Evolutionary conservation across 75 land plant species (phyloP), one percentile per base, ranked within the genome.

Genomic region (Sequoiadendron giganteum): DNA sequence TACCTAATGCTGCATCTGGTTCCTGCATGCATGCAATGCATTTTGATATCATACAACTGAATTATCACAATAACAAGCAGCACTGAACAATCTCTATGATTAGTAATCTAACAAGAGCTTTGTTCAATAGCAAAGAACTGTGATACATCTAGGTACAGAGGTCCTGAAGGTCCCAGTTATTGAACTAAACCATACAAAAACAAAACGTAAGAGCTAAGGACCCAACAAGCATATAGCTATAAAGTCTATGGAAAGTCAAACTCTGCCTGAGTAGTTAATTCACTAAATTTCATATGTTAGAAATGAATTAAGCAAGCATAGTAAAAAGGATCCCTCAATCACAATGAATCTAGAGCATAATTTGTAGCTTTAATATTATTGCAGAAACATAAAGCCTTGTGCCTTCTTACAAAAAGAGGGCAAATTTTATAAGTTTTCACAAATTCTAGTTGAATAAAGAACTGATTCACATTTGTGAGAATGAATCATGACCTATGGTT

Each of bases 1-100:
- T 98, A 79, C 99, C 99, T 4, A 98, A 92, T 1, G 98, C 99
- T 19, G 99, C 99, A 94, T 98, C 99, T 92, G 92, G 91, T 84
- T 98, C 99, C 99, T 96, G 70, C 8, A 88, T 39, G 1, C 15
- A 88, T 11, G 78, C 16, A 72, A 54, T 32, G 8, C 36, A 54
- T 40, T 32, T 40, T 40, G 39, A 52, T 10, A 68, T 75, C 86
- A 21, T 36, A 84, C 83, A 38, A 30, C 16, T 38, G 47, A 85
- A 48, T 85, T 48, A 32, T 56, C 40, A 85, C 70, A 36, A 36
- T 19, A 78, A 34, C 28, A 52, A 43, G 52, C 11, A 28, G 32
- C 84, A 82, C 47, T 28, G 42, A n/a, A 82, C 34, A 82, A 82
- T 82, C 84, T 82, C 47, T 82, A 28, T 82, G 39, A 45, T 82